Base-by-base conservation (phyloP, 805 yeast genomes). In the Maudiozyma turicensis region DNA sequence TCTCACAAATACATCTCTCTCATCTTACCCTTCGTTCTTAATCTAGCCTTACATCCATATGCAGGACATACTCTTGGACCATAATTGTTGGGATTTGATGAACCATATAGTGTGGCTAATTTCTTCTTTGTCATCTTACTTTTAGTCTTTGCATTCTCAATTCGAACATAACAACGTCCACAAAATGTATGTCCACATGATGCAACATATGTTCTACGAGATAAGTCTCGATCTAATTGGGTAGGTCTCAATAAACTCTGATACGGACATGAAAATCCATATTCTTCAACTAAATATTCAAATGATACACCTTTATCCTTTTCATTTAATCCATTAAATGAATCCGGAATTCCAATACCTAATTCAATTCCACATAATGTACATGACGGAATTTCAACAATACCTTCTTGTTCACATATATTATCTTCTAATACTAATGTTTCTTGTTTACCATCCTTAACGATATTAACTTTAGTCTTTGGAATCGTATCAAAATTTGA, bases 131-230 rank as follows among this genome's bases (percentile, higher is more conserved):
- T 51, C 15, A 47, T 44, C 43, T 54, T 56, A 35, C 52, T 51
- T 8, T 52, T 53, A 0, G 54, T 56, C 50, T 63, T 60, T 4
- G 71, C 58, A 56, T 75, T 73, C 14, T 75, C 75, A n/a, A 84
- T 79, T 56, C 80, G 76, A 54, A 78, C 78, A 26, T 84, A 84
- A 66, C 96, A 88, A 40, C 91, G 66, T 1, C 96, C 96, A 65
- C 96, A 88, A 62, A 78, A 88, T 0, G 81, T 76, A 68, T 88
- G 96, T 0, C 96, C 96, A 70, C 96, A 88, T 39, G 68, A 65
- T 0, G 86, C 75, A 15, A 75, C 73, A 58, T 82, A 88, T 2
- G 84, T 75, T 51, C 88, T 74, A 57, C 73, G 78, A 0, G 90
- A 82, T 34, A 85, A 67, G 48, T 76, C 82, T 15, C 68, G 58